Percentiles rank a stretch among this genome's conserved stretches.
phyloP scores from a whole-genome alignment of 2,329 filamentous ascomycete genomes.

The Colletotrichum sp. region DNA sequence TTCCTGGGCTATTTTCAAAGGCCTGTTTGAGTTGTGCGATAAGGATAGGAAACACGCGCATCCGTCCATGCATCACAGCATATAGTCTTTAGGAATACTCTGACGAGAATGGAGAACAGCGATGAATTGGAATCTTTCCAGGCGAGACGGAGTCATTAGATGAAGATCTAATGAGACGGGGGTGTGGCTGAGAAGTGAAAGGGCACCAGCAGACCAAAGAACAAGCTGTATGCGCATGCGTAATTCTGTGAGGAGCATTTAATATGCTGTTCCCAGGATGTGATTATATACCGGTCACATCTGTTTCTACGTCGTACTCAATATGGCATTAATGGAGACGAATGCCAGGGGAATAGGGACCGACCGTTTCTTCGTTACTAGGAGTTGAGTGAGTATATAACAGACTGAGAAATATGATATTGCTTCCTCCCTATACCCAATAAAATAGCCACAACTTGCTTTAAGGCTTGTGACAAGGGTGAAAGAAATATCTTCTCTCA shows the following conservation, averaged over 20 bases:
- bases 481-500: not conserved
- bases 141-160: not conserved
- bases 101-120: not conserved
- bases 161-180: no score
- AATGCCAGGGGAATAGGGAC: not conserved
- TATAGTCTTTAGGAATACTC: not conserved
- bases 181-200: not conserved
- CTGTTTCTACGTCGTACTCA: not conserved
- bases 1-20: not conserved
- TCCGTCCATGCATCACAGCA: fast-evolving
- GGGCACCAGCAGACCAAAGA: not conserved
- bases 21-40: not conserved
- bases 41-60: not conserved
- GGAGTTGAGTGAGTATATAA: not conserved
- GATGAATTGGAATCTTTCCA: not conserved
- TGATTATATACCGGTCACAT: no score
- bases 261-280: not conserved
- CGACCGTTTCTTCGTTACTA: not conserved
- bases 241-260: not conserved
- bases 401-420: not conserved
- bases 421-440: not conserved
- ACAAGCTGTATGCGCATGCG: no score
- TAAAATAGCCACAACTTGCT: no score
- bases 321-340: fast-evolving
- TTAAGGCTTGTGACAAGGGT: not conserved